These are phyloP conservation scores for Luffa aegyptiaca DNA, from an alignment of 306 rosid species.

Conservation along the genomic window DNA sequence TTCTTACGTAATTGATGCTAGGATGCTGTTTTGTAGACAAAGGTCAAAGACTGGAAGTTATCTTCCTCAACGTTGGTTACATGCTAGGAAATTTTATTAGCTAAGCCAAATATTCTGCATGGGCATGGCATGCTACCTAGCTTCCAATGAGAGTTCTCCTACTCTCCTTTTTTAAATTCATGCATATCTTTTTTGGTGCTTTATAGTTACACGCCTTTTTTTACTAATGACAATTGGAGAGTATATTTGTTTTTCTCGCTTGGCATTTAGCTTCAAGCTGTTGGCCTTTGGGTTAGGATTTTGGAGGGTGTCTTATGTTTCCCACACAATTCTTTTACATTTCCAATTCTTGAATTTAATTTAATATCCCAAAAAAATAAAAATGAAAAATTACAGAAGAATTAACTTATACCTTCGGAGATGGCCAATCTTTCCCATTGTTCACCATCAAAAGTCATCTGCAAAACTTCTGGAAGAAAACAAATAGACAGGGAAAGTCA, in stretches of 20 bases:
- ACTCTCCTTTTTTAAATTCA: background rate
- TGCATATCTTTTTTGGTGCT: background rate
- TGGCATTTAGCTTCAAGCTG: background rate
- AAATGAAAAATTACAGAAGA: background rate
- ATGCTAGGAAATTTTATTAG: background rate
- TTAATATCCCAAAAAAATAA: background rate
- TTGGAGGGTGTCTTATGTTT: background rate
- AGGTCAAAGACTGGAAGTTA: background rate
- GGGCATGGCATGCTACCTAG: background rate
- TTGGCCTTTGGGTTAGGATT: background rate
- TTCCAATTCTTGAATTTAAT: background rate
- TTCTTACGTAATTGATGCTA: background rate
- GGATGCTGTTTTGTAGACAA: background rate
- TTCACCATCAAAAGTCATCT: constrained; percentile 47
- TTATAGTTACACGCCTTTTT: background rate
- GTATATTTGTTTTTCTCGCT: background rate
- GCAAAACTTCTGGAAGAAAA: constrained; percentile 69
- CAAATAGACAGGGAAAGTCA: constrained; percentile 14
- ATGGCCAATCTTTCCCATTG: constrained; percentile 41
- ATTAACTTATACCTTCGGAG: constrained; percentile 43
- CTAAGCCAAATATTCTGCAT: background rate
- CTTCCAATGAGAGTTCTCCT: background rate
- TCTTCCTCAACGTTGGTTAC: background rate
- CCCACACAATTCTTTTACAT: background rate
- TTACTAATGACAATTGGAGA: background rate